Conservation (phyloP, 345 rosid genomes). For the Citrus australasica region DNA sequence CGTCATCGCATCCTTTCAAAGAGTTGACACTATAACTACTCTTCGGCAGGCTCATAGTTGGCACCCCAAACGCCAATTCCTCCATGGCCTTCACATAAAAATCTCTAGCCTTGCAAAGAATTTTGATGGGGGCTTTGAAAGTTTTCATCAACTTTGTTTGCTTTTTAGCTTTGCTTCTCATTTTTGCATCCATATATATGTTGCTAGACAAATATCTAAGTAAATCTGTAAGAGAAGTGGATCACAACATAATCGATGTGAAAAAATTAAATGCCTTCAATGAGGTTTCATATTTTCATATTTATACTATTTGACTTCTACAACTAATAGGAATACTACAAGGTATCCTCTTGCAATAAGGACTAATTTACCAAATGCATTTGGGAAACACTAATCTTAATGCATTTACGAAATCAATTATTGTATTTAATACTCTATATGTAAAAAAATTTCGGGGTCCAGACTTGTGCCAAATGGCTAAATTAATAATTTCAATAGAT, state of each 20-base stretch:
- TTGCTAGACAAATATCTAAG: background rate
- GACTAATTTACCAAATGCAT: too few species aligned
- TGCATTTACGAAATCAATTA: too few species aligned
- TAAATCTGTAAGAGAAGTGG: background rate
- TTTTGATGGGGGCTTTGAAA: background rate
- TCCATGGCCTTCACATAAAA: slow-evolving; percentile 14
- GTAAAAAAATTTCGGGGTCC: rapidly evolving
- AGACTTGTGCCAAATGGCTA: too few species aligned
- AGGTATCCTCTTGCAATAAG: too few species aligned
- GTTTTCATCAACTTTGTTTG: background rate
- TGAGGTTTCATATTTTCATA: too few species aligned
- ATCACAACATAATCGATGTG: background rate
- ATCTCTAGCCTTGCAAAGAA: slow-evolving; percentile 13
- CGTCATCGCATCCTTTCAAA: background rate
- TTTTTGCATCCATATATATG: background rate
- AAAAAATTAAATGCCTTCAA: too few species aligned
- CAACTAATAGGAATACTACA: too few species aligned
- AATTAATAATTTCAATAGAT: too few species aligned
- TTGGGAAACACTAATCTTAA: too few species aligned
- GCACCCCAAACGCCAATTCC: background rate
- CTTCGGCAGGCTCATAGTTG: background rate
- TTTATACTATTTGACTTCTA: too few species aligned
- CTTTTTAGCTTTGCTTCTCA: slow-evolving; percentile 14
- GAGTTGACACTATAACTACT: background rate
- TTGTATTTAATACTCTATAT: too few species aligned